A percentile compares a stretch with the other conserved stretches of the same genome.
These are phyloP conservation scores for Lophiotrema nucula DNA, from an alignment of 495 filamentous ascomycete species.

Conservation along the genomic window DNA sequence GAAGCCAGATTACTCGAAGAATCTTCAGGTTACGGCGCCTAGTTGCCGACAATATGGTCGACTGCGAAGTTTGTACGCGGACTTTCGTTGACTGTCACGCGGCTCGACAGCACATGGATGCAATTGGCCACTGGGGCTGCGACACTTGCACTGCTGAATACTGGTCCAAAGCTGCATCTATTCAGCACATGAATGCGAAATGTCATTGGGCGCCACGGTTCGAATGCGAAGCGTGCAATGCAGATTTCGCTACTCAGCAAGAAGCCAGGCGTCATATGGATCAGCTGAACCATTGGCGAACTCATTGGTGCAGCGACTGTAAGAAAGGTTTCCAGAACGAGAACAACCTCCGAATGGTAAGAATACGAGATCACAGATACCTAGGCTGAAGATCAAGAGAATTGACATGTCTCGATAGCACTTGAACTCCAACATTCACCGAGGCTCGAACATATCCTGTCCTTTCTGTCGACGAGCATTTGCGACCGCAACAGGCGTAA, in stretches of 20 bases:
- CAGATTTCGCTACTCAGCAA: slow-evolving; percentile 31
- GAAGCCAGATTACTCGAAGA: too few species aligned
- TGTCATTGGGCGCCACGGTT: slow-evolving; percentile 38
- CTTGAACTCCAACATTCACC: slow-evolving; percentile 60
- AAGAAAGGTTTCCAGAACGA: slow-evolving; percentile 41
- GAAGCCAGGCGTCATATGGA: slow-evolving; percentile 46
- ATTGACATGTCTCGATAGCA: slow-evolving; percentile 38
- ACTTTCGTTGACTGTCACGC: too few species aligned
- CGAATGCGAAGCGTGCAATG: slow-evolving; percentile 45
- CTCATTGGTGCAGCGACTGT: slow-evolving; percentile 45
- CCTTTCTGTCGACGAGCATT: slow-evolving; percentile 48
- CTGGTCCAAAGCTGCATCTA: not conserved
- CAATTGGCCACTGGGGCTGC: not conserved
- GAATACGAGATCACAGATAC: not conserved
- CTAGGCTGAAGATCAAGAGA: slow-evolving; percentile 3
- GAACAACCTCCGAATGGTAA: slow-evolving; percentile 46
- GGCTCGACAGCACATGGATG: not conserved
- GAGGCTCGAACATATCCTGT: slow-evolving; percentile 66
- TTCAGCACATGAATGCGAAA: slow-evolving; percentile 22
- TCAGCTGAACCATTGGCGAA: slow-evolving; percentile 35
- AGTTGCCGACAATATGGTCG: too few species aligned
- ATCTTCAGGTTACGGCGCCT: too few species aligned
- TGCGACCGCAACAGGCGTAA: slow-evolving; percentile 46
- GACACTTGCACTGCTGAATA: not conserved
- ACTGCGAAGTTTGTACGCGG: too few species aligned